Conservation (phyloP, 2,329 filamentous ascomycete genomes). For the Reticulascus tulasneorum region DNA sequence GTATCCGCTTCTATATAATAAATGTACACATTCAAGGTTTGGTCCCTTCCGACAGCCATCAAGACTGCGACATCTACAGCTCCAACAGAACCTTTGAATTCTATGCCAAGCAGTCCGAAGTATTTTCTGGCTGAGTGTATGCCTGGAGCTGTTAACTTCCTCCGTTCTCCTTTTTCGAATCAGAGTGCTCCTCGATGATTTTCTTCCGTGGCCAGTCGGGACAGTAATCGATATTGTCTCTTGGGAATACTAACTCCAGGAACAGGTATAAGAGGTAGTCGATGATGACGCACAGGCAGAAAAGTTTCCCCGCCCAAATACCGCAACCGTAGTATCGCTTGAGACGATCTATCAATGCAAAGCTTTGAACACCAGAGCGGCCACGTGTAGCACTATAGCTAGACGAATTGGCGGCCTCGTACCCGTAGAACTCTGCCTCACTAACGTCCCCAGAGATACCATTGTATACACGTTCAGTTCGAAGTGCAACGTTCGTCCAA, state of each 20-base stretch:
- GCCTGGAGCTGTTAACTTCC: too few species aligned
- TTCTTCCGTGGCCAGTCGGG: constrained; percentile 86
- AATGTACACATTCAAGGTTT: too few species aligned
- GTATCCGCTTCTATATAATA: too few species aligned
- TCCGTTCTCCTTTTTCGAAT: too few species aligned
- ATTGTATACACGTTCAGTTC: constrained; percentile 93
- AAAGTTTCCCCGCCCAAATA: constrained; percentile 96
- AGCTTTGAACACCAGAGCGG: constrained; percentile 70
- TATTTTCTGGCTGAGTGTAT: too few species aligned
- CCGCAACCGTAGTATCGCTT: constrained; percentile 98
- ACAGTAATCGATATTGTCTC: constrained; percentile 82
- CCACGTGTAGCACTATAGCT: constrained; percentile 69
- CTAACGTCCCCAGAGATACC: constrained; percentile 83
- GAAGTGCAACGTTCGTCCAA: constrained; percentile 91
- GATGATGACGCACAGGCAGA: constrained; percentile 89
- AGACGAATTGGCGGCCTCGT: constrained; percentile 58
- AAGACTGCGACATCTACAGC: too few species aligned
- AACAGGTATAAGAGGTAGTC: constrained; percentile 90
- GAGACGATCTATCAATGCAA: constrained; percentile 87
- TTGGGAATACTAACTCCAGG: constrained; percentile 80
- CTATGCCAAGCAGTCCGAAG: too few species aligned
- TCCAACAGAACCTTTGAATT: too few species aligned
- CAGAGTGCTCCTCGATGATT: constrained; percentile 27
- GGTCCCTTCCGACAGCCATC: too few species aligned
- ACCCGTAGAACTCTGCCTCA: constrained; percentile 85